Evolutionary conservation across 2,329 filamentous ascomycete genomes (phyloP), one percentile per base, ranked within the genome.

Genomic region (Hymenoscyphus fructigenus): DNA sequence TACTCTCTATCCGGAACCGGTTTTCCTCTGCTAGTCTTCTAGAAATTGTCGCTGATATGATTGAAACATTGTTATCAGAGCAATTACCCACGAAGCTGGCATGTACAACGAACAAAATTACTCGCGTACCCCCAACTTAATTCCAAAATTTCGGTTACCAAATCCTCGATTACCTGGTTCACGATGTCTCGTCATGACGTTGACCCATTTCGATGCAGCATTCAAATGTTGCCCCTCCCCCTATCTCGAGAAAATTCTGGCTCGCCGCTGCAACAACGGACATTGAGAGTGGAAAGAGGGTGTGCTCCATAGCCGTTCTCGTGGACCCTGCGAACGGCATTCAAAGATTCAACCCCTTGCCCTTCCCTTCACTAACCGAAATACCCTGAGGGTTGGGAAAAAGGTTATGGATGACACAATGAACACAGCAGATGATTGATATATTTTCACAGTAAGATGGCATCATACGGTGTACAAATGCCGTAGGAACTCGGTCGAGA

Each of bases 311-410:
- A 56, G 15, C 53, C 53, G 28, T 56, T 57, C 55, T 57, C 28
- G 55, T 57, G 55, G 55, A 32, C 55, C 55, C 55, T 57, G 55
- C 15, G 26, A 34, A 28, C 26, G 55, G 26, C 26, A 57, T 57
- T 55, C 50, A 55, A n/a, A 29, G 34, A 36, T 36, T 36, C 34
- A 36, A 36, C 34, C 34, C 34, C 34, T 36, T 36, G 34, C 2
- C 34, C 14, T 55, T 57, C 10, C 28, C 55, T 57, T 34, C 23
- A 29, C 55, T 57, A 29, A 12, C 26, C 14, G 28, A 57, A 28
- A 32, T 41, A 41, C 36, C 36, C 36, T 41, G 12, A 41, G 36
- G 36, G 36, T 14, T 41, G 12, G 36, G 29, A 32, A 32, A 32
- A 41, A 12, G 36, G 36, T 41, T 41, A 2, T 41, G 36, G 36